Evolutionary conservation across 306 rosid species (phyloP).

Genomic region (Prunus mira): DNA sequence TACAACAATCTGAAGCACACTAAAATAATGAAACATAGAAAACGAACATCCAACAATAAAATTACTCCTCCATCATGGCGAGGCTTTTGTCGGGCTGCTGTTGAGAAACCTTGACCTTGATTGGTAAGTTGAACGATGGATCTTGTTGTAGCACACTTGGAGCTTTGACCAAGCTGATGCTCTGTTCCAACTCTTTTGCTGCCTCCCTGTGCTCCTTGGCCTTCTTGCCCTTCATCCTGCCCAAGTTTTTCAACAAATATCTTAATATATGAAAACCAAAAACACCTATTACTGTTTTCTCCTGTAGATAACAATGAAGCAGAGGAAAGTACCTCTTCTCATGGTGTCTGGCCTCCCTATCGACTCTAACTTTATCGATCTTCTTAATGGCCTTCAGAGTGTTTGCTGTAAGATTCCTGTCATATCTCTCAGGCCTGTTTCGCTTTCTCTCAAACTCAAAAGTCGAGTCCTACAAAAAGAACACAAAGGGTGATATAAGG

Average conservation of each 20-base stretch:
- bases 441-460: conserved; percentile 93
- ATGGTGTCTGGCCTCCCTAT: conserved; percentile 46
- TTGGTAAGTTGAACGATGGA: conserved; percentile 28
- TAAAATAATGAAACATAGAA: too few species aligned
- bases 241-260: background rate
- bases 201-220: conserved; percentile 35
- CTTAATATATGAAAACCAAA: conserved; percentile 10
- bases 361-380: conserved; percentile 63
- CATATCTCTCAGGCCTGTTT: conserved; percentile 81
- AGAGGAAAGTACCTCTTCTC: conserved; percentile 41
- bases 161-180: conserved; percentile 47
- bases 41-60: background rate
- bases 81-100: conserved; percentile 34
- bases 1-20: too few species aligned
- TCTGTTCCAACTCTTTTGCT: conserved; percentile 44
- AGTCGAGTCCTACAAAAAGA: conserved; percentile 56
- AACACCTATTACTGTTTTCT: background rate
- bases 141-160: conserved; percentile 49
- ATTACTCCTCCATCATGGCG: conserved; percentile 61
- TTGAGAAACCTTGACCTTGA: conserved; percentile 39
- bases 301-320: conserved; percentile 1
- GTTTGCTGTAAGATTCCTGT: conserved; percentile 54
- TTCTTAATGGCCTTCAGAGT: conserved; percentile 65
- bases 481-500: background rate
- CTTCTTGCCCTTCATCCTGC: conserved; percentile 54